Conservation (phyloP, 495 filamentous ascomycete species). For the Parachaetomium inaequale region DNA sequence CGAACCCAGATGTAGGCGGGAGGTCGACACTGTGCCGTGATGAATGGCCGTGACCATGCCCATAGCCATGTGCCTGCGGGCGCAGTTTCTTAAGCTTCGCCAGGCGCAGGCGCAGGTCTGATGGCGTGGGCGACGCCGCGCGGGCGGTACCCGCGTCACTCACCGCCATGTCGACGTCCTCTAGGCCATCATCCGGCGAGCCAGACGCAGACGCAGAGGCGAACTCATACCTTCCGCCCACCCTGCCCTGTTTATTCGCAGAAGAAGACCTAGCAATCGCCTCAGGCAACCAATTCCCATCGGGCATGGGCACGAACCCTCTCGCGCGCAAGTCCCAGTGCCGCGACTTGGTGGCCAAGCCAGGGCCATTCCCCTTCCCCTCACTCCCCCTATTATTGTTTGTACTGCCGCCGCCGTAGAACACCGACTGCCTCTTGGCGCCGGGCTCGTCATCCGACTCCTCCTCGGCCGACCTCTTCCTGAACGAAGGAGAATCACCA, state of each 20-base stretch:
- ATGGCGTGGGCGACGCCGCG: conserved; percentile 8
- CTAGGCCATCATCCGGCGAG: not conserved
- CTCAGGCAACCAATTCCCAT: conserved; percentile 44
- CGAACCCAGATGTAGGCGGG: not conserved
- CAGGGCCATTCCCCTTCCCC: conserved; percentile 13
- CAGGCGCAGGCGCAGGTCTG: conserved; percentile 9
- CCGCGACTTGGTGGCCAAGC: conserved; percentile 21
- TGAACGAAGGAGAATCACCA: no score
- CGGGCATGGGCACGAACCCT: conserved; percentile 43
- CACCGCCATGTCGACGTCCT: not conserved
- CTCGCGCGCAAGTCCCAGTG: conserved; percentile 43
- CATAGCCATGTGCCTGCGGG: not conserved
- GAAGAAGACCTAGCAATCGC: conserved; percentile 31
- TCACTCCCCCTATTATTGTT: not conserved
- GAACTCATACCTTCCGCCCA: not conserved
- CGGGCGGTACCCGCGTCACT: conserved; percentile 1
- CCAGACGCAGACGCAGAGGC: not conserved
- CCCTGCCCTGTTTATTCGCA: not conserved
- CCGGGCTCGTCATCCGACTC: conserved; percentile 20
- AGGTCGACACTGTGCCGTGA: conserved; percentile 7
- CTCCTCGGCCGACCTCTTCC: conserved; percentile 24
- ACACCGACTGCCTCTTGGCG: conserved; percentile 18
- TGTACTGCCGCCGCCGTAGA: not conserved
- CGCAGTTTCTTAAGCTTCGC: not conserved
- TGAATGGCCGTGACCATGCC: no score